These are phyloP conservation scores for Trapa incisa DNA, from an alignment of 345 rosid genomes.

Conservation along the genomic window DNA sequence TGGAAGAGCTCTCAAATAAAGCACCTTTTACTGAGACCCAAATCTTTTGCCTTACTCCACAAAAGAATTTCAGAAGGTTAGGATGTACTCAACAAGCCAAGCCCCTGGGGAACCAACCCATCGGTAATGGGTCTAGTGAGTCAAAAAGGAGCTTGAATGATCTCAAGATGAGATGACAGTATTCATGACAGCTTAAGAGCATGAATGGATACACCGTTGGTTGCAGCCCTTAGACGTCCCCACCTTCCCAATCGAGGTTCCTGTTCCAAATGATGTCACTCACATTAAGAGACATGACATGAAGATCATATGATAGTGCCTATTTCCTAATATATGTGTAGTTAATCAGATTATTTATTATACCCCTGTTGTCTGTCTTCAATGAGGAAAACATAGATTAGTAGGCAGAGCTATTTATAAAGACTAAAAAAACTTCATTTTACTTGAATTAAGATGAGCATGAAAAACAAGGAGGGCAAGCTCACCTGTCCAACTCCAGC, in stretches of 20 bases:
- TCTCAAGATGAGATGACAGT: neutral
- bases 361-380: neutral
- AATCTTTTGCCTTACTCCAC: neutral
- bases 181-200: constrained; percentile 39
- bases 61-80: neutral
- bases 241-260: constrained; percentile 96
- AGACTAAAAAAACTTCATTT: neutral
- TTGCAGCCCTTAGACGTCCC: constrained; percentile 47
- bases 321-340: neutral
- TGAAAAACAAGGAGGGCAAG: neutral
- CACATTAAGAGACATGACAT: neutral
- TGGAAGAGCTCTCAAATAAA: neutral
- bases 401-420: neutral
- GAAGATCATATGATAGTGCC: no score
- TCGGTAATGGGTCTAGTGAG: neutral
- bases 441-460: neutral
- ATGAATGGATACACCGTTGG: constrained; percentile 69
- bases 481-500: constrained; percentile 89
- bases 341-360: neutral
- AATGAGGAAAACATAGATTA: neutral
- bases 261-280: constrained; percentile 21
- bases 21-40: neutral
- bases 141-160: constrained; percentile 15
- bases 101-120: no score
- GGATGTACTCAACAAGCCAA: neutral